phyloP scores from a whole-genome alignment of 495 filamentous ascomycete genomes.

The Lichina pygmaea region DNA sequence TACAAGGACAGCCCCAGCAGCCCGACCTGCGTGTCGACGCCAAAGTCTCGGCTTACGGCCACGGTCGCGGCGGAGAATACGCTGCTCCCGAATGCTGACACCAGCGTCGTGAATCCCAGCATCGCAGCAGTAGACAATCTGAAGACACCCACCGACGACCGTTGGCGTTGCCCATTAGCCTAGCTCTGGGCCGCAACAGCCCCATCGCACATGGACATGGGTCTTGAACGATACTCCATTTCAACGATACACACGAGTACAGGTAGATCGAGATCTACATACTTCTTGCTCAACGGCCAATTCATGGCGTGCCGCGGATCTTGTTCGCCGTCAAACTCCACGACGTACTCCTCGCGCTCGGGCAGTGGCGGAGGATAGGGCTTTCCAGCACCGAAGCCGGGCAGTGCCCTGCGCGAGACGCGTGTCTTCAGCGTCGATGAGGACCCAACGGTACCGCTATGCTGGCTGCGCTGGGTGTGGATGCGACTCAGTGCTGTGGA shows the following conservation, averaged over 20 bases:
- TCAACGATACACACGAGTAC: neutral
- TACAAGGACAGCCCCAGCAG: constrained; percentile 40
- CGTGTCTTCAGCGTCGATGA: constrained; percentile 22
- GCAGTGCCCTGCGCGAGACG: constrained; percentile 26
- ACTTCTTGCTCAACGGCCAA: constrained; percentile 59
- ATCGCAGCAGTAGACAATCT: constrained; percentile 37
- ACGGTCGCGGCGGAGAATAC: constrained; percentile 39
- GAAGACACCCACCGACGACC: constrained; percentile 5
- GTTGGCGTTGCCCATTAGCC: too few relatives aligned
- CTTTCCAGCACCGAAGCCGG: constrained; percentile 43
- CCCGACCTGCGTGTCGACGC: constrained; percentile 29
- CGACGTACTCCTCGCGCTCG: constrained; percentile 56
- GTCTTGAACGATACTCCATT: neutral
- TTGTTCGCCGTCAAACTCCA: constrained; percentile 57
- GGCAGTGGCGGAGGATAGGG: constrained; percentile 49
- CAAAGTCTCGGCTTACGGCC: constrained; percentile 21
- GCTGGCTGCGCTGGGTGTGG: constrained; percentile 45
- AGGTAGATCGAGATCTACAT: constrained; percentile 8
- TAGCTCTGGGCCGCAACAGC: neutral
- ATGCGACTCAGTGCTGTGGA: constrained; percentile 53
- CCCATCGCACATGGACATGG: too few relatives aligned
- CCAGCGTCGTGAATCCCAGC: constrained; percentile 53
- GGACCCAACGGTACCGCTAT: constrained; percentile 52
- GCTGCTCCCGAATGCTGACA: constrained; percentile 41
- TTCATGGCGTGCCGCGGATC: constrained; percentile 68